Conservation (phyloP, 345 rosid species). For the Trapa bicornis region DNA sequence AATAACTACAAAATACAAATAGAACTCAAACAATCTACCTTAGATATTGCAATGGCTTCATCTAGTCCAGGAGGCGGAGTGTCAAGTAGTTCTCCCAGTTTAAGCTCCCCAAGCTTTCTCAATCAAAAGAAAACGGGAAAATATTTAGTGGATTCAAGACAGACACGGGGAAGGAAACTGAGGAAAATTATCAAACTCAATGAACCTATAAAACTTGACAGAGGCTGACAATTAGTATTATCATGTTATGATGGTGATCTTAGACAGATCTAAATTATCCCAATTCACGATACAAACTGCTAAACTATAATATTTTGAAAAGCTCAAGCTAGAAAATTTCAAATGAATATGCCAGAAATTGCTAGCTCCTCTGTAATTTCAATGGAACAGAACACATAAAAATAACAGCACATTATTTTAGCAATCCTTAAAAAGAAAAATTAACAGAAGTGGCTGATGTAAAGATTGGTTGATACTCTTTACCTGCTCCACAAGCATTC, state of each 20-base stretch:
- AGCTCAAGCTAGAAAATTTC: neutral
- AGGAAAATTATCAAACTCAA: neutral
- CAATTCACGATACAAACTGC: neutral
- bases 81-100: conserved; percentile 85
- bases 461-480: neutral
- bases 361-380: neutral
- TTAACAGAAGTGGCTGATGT: conserved; percentile 3
- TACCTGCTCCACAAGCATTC: conserved; percentile 89
- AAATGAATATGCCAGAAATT: neutral
- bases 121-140: neutral
- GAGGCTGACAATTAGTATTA: neutral
- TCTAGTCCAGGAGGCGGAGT: conserved; percentile 99
- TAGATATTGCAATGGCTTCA: conserved; percentile 98
- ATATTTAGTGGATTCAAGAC: neutral
- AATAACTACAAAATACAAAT: conserved; percentile 1
- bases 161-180: neutral
- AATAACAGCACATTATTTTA: too few relatives aligned
- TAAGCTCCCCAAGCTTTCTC: conserved; percentile 71
- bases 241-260: neutral
- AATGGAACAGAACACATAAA: neutral
- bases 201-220: neutral
- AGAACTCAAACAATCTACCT: conserved; percentile 28
- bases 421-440: neutral
- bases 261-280: neutral
- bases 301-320: neutral